Percentiles rank a stretch among this genome's conserved stretches.
Conservation (phyloP, 1,284 basidiomycete species). For the Malassezia yamatoensis region DNA sequence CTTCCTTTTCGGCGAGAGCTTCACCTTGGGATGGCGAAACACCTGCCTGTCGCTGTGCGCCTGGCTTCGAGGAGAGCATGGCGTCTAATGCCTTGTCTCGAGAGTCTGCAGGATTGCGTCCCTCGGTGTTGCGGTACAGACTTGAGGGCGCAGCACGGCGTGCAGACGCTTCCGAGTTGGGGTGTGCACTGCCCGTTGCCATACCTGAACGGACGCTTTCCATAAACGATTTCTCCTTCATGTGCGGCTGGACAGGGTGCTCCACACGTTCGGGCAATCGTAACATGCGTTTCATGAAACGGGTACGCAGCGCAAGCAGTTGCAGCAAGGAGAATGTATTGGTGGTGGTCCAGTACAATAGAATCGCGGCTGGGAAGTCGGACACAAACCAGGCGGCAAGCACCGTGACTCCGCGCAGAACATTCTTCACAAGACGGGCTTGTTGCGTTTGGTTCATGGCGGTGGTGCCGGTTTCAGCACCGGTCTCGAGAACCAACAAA, state of each 20-base stretch:
- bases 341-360: slow-evolving; percentile 56
- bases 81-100: slow-evolving; percentile 9
- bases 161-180: neutral
- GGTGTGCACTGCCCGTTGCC: slow-evolving; percentile 3
- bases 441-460: slow-evolving; percentile 49
- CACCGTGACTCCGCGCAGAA: slow-evolving; percentile 59
- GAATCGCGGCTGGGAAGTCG: slow-evolving; percentile 49
- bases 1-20: slow-evolving; percentile 11
- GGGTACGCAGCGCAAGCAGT: slow-evolving; percentile 43
- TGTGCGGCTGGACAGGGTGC: slow-evolving; percentile 26
- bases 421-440: slow-evolving; percentile 64
- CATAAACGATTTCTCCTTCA: slow-evolving; percentile 21
- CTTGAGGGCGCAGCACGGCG: slow-evolving; percentile 1
- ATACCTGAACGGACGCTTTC: slow-evolving; percentile 17
- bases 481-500: slow-evolving; percentile 59
- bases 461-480: slow-evolving; percentile 55
- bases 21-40: neutral
- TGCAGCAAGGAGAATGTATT: slow-evolving; percentile 54
- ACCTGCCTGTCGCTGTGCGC: neutral
- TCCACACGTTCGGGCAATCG: slow-evolving; percentile 27
- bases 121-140: neutral
- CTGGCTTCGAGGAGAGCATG: slow-evolving; percentile 2
- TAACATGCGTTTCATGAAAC: slow-evolving; percentile 20
- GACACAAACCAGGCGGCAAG: slow-evolving; percentile 58
- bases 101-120: neutral